Base-by-base conservation (phyloP, 78 protist genomes). In the Polysphondylium violaceum region DNA sequence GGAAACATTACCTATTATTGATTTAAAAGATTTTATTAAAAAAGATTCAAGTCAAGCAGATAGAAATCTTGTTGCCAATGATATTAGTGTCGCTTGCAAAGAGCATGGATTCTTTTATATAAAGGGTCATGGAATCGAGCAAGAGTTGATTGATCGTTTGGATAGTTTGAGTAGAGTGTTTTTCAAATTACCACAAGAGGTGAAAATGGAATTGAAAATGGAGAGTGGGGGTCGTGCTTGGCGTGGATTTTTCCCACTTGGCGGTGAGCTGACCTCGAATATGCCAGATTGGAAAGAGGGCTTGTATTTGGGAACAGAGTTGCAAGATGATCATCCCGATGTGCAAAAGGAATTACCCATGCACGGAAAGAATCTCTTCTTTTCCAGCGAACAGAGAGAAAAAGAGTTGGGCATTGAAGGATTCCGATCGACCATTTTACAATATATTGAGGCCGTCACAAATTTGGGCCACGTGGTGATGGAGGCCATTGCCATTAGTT, bases 231-330 rank as follows among this genome's bases (percentile, higher is more conserved):
- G 40, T 21, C 47, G 31, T 44, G 93, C 93, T 41, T 87, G 93
- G 93, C 19, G 93, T 25, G 93, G 93, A 14, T 87, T 38, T 74
- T 87, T 87, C 60, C 1, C 44, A 1, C 58, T 87, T 7, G 81
- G 93, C 58, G 93, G 87, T 11, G 93, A 87, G 27, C 47, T 73
- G 27, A 87, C 93, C 17, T 56, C 74, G 4, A 63, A 51, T 29
- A 14, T 58, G 38, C 67, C 71, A n/a, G 93, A 87, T 58, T 43
- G 59, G 81, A 87, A 87, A 44, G 85, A 87, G 38, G 93, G 93
- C 25, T 41, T 87, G 19, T 87, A 87, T 44, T 60, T 87, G 11
- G 93, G 93, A 2, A 58, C 41, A 1, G 93, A 87, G 23, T 55
- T 87, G 17, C 36, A n/a, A 5, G 74, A 73, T 23, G 53, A 40